These are phyloP conservation scores for Echeveria elegans DNA, from an alignment of 164 flowering plant genomes.

Conservation along the genomic window DNA sequence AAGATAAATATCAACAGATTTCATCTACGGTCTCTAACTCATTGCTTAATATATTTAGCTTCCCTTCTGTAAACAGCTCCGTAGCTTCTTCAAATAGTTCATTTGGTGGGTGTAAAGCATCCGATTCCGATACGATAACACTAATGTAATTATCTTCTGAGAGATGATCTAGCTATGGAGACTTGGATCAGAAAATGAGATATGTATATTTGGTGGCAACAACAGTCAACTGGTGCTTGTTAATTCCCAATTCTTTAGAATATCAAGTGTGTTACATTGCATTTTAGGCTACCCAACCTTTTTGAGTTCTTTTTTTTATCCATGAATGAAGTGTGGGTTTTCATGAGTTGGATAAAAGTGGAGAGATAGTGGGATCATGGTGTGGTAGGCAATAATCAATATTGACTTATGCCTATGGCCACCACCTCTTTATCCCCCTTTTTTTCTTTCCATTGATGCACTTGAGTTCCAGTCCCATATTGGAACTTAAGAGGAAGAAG, in stretches of 20 bases:
- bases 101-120: not conserved
- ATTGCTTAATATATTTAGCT: not conserved
- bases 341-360: not conserved
- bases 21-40: not conserved
- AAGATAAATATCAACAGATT: not conserved
- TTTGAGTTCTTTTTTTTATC: not conserved
- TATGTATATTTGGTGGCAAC: not conserved
- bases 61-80: not conserved
- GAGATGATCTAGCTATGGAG: not conserved
- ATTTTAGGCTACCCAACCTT: not conserved
- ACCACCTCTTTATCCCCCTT: not conserved
- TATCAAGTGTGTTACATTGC: not conserved
- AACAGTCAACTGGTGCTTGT: too few species aligned
- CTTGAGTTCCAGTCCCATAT: not conserved
- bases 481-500: not conserved
- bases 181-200: not conserved
- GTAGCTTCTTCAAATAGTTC: not conserved
- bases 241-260: not conserved
- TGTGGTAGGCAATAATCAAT: not conserved
- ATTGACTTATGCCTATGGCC: too few species aligned
- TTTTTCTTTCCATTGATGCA: not conserved
- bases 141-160: not conserved
- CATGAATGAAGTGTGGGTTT: not conserved
- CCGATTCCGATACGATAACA: too few species aligned
- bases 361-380: not conserved